Base-by-base conservation (phyloP, 257 asterid genomes). In the Nyctanthes arbortristis region DNA sequence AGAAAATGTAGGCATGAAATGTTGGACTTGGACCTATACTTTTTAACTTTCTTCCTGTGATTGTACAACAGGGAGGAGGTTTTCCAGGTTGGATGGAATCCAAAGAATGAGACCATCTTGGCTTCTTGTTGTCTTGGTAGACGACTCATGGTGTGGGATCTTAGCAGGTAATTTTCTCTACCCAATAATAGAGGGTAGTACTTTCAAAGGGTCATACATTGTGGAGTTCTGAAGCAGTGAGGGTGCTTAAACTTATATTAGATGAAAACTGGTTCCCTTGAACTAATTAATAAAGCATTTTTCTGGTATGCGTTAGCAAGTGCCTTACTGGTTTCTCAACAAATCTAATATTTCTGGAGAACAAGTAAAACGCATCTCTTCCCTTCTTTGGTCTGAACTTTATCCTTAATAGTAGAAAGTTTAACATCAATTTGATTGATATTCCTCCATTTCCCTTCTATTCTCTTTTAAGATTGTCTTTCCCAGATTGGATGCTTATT, bases 31-130 rank as follows among this genome's bases (percentile, higher is more conserved):
- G 28, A 2, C 59, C 59, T 27, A 40, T 58, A 45, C 43, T 56
- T 40, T 13, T 18, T 16, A 63, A 70, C 63, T 33, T 39, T 20
- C 63, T 29, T 76, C n/a, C 30, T 56, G 66, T 43, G 22, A 72
- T 67, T 67, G 71, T 27, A 14, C 80, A 61, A 70, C 80, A 93
- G 97, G 82, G 97, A 90, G 88, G 98, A 87, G 75, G 97, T 93
- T 68, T 90, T 93, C 87, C 98, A 93, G 77, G 97, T 93, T 61
- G 97, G 97, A 18, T 93, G 98, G 98, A 90, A 87, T 76, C 98
- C 95, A 3, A 90, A 93, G 85, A 87, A 85, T 14, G 98, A 93
- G 84, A 90, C 97, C 52, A 79, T 93, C 77, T 80, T 93, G 73
- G 96, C 97, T 66, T 93, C 98, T 75, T 93, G 95, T 65, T 93